Conservation (phyloP, 352 stramenopile species). For the Phytopythium mirpurense region DNA sequence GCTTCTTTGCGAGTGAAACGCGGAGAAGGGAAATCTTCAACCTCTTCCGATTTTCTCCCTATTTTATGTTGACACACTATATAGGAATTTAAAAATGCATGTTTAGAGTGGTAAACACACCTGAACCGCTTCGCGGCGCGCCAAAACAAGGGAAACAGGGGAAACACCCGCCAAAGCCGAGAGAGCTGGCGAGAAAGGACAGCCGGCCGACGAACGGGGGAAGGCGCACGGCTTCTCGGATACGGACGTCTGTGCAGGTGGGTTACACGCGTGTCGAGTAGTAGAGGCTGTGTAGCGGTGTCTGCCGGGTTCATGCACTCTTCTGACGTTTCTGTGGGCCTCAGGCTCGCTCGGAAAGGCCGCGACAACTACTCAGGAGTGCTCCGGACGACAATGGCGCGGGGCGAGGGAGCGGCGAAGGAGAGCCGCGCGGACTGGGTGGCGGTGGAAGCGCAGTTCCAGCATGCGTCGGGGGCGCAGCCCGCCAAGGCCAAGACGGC, state of each 20-base stretch:
- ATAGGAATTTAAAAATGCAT: background rate
- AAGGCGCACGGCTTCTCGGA: background rate
- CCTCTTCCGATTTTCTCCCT: background rate
- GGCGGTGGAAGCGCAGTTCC: slow-evolving; percentile 75
- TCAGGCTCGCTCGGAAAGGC: background rate
- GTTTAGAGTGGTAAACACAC: background rate
- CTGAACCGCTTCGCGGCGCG: background rate
- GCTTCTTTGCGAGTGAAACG: background rate
- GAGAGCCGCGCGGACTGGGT: slow-evolving; percentile 76
- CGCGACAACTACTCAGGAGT: too few relatives aligned
- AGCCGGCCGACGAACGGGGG: background rate
- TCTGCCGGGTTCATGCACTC: background rate
- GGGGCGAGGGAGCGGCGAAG: slow-evolving; percentile 28
- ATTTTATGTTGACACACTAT: background rate
- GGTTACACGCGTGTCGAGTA: background rate
- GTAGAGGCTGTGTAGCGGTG: background rate
- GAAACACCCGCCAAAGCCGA: slow-evolving; percentile 1
- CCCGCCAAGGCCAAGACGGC: slow-evolving; percentile 63
- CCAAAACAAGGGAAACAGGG: background rate
- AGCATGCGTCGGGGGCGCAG: slow-evolving; percentile 33
- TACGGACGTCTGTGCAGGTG: background rate
- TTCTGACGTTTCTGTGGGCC: background rate
- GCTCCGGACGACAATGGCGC: slow-evolving; percentile 13
- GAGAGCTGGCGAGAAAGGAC: background rate
- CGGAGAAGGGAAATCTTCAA: slow-evolving; percentile 3